Conservation (phyloP, 2,329 filamentous ascomycete species). For the Cladobotryum protrusum region DNA sequence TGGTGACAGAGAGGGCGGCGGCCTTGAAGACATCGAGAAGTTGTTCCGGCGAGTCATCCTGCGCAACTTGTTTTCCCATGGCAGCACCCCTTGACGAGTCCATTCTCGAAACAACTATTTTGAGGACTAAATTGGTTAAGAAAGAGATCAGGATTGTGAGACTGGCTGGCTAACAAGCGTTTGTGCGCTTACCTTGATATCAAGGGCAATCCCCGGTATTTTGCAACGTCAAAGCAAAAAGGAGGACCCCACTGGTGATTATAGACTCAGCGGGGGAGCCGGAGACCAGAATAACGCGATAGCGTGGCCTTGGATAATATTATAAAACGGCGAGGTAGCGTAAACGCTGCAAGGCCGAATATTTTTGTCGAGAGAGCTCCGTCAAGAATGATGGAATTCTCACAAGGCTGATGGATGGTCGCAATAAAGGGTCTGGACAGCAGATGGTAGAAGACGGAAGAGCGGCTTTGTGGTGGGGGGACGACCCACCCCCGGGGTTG, state of each 20-base stretch:
- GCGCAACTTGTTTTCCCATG: conserved; percentile 24
- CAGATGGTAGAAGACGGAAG: conserved; percentile 11
- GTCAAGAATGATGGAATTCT: background rate
- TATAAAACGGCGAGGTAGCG: conserved; percentile 1
- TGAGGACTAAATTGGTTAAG: background rate
- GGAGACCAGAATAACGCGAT: no score
- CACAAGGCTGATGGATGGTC: background rate
- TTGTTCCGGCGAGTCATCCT: conserved; percentile 47
- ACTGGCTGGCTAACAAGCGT: conserved; percentile 1
- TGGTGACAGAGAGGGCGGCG: conserved; percentile 89
- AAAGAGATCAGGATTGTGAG: background rate
- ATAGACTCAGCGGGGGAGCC: no score
- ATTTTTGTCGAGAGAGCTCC: background rate
- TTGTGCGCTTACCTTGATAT: conserved; percentile 7
- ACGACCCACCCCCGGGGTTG: conserved; percentile 5
- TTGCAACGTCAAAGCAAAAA: no score
- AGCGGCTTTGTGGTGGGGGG: conserved; percentile 10
- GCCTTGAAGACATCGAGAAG: conserved; percentile 87
- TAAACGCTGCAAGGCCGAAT: background rate
- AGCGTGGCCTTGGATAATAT: background rate
- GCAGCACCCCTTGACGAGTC: conserved; percentile 12
- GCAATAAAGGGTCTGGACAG: conserved; percentile 9
- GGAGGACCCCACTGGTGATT: no score
- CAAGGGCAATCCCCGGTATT: no score
- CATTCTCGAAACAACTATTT: conserved; percentile 3